A percentile compares a stretch with the other conserved stretches of the same genome.
Evolutionary conservation across 1,139 yeast genomes (phyloP).

Genomic region (Yamadazyma trypodendri): DNA sequence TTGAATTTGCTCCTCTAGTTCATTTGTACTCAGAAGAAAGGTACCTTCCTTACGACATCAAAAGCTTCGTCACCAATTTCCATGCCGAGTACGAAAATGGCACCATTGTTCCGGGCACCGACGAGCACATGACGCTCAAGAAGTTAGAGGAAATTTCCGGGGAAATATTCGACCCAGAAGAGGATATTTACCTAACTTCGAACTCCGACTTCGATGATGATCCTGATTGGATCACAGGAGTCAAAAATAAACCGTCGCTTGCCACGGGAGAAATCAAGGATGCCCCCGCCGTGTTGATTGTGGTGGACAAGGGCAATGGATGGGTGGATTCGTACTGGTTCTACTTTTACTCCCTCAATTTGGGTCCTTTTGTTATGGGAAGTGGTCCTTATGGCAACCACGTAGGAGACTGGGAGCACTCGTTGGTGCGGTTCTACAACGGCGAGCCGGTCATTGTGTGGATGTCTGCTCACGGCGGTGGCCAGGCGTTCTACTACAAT

Average conservation of each 20-base stretch:
- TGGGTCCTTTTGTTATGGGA: conserved; percentile 98
- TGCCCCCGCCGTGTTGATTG: conserved; percentile 81
- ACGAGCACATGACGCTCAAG: conserved; percentile 33
- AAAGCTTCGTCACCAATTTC: conserved; percentile 66
- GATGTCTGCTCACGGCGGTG: conserved; percentile 99
- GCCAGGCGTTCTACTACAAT: conserved; percentile 78
- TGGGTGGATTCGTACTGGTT: conserved; percentile 96
- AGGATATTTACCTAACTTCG: conserved; percentile 54
- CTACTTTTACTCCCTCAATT: conserved; percentile 88
- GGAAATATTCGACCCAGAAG: conserved; percentile 24
- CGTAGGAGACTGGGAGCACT: conserved; percentile 98
- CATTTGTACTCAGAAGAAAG: conserved; percentile 86
- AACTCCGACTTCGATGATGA: conserved; percentile 68
- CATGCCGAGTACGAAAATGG: conserved; percentile 49
- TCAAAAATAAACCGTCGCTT: conserved; percentile 62
- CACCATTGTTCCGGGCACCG: conserved; percentile 39
- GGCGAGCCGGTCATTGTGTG: conserved; percentile 89
- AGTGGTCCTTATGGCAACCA: conserved; percentile 96
- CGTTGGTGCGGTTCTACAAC: conserved; percentile 76
- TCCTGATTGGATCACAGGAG: conserved; percentile 88
- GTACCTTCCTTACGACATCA: conserved; percentile 81
- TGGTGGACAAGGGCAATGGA: conserved; percentile 90
- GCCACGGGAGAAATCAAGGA: conserved; percentile 66
- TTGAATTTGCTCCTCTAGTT: conserved; percentile 75
- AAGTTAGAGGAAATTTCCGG: conserved; percentile 39